A percentile compares a stretch with the other conserved stretches of the same genome.
Evolutionary conservation across 2,329 filamentous ascomycete genomes (phyloP).

Genomic region (Claviceps sp.): DNA sequence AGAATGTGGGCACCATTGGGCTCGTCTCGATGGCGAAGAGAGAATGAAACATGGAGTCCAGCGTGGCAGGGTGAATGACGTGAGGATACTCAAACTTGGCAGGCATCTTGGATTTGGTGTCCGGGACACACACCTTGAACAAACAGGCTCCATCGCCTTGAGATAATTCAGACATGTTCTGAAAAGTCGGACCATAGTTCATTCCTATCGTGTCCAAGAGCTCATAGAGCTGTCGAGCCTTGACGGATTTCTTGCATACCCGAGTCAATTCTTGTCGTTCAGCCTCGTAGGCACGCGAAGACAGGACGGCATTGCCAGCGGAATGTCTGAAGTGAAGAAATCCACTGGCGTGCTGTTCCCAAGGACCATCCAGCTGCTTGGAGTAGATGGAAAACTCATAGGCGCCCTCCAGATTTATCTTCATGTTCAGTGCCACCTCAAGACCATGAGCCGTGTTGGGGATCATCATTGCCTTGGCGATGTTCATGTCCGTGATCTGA

Average conservation of each 20-base stretch:
- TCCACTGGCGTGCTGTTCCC: slow-evolving; percentile 30
- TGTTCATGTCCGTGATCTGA: slow-evolving; percentile 30
- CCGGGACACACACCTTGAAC: slow-evolving; percentile 28
- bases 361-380: slow-evolving; percentile 24
- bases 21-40: slow-evolving; percentile 30
- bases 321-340: slow-evolving; percentile 16
- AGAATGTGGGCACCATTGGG: slow-evolving; percentile 36
- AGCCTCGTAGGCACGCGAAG: slow-evolving; percentile 11
- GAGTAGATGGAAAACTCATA: slow-evolving; percentile 33
- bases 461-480: slow-evolving; percentile 38
- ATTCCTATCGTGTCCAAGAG: slow-evolving; percentile 35
- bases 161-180: slow-evolving; percentile 27
- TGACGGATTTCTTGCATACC: slow-evolving; percentile 20
- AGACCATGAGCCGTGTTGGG: slow-evolving; percentile 32
- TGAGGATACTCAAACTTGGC: slow-evolving; percentile 38
- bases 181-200: slow-evolving; percentile 37
- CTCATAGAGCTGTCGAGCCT: slow-evolving; percentile 36
- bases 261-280: slow-evolving; percentile 13
- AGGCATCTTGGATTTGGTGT: slow-evolving; percentile 40
- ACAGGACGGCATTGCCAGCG: slow-evolving; percentile 8
- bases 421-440: slow-evolving; percentile 35
- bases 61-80: slow-evolving; percentile 42
- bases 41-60: slow-evolving; percentile 43
- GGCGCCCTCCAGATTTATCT: slow-evolving; percentile 7
- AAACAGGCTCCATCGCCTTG: slow-evolving; percentile 22